These are phyloP conservation scores for Starmera stellimalicola DNA, from an alignment of 1,139 yeast genomes.

Conservation along the genomic window DNA sequence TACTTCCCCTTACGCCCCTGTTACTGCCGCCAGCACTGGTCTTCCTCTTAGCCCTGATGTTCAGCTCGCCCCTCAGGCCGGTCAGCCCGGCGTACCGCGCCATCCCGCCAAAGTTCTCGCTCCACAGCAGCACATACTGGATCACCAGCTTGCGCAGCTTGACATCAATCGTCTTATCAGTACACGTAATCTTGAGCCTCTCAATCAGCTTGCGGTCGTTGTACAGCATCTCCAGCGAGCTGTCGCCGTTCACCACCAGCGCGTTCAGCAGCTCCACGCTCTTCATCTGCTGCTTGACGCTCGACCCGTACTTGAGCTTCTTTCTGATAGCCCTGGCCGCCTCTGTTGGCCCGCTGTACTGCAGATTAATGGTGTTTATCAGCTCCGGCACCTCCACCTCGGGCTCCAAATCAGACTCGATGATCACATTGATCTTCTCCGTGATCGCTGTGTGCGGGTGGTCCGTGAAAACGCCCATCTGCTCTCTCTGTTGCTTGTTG, in stretches of 20 bases:
- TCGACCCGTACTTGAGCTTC: slow-evolving; percentile 82
- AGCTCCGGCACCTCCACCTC: slow-evolving; percentile 31
- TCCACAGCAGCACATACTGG: slow-evolving; percentile 56
- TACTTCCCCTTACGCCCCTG: neutral
- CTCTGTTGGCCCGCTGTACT: slow-evolving; percentile 46
- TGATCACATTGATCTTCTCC: slow-evolving; percentile 37
- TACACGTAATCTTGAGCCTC: slow-evolving; percentile 45
- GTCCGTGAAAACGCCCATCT: slow-evolving; percentile 40
- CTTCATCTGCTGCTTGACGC: slow-evolving; percentile 45
- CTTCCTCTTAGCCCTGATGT: slow-evolving; percentile 10
- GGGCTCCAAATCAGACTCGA: slow-evolving; percentile 30
- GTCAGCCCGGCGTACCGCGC: slow-evolving; percentile 45
- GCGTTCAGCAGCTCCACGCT: slow-evolving; percentile 67
- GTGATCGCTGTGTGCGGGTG: slow-evolving; percentile 50
- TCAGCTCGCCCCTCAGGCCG: slow-evolving; percentile 31
- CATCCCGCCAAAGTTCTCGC: slow-evolving; percentile 40
- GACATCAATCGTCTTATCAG: slow-evolving; percentile 24
- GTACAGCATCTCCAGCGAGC: slow-evolving; percentile 35
- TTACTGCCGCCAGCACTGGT: slow-evolving; percentile 17
- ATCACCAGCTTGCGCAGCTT: slow-evolving; percentile 37
- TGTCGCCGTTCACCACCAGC: slow-evolving; percentile 69
- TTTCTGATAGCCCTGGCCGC: slow-evolving; percentile 89
- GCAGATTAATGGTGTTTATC: slow-evolving; percentile 22
- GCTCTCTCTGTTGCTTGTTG: neutral
- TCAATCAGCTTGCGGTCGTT: slow-evolving; percentile 66